Evolutionary conservation across 148 eudicot genomes (phyloP).

Genomic region (Rhododendron henanense): DNA sequence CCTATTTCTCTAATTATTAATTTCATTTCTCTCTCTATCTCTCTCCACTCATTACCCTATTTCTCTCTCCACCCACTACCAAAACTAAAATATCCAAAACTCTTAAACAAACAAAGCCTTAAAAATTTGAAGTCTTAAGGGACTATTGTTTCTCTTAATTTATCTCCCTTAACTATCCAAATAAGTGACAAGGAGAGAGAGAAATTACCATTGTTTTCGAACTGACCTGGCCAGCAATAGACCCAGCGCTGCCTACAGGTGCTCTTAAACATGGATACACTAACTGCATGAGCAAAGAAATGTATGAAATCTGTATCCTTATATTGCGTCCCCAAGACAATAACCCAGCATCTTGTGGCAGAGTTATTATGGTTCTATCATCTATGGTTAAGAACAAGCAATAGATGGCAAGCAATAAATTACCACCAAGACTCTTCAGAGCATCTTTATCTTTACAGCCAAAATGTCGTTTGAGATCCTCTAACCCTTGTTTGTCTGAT

Average conservation of each 20-base stretch:
- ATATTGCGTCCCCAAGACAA: constrained; percentile 30
- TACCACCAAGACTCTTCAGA: not conserved
- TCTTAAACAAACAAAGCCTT: too few relatives aligned
- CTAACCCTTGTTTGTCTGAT: not conserved
- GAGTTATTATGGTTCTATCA: not conserved
- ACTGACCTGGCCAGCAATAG: not conserved
- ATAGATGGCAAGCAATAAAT: not conserved
- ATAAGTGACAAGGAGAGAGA: not conserved
- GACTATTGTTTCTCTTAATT: too few relatives aligned
- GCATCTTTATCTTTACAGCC: not conserved
- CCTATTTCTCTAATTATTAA: too few relatives aligned
- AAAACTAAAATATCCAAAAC: too few relatives aligned
- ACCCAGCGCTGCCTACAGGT: not conserved
- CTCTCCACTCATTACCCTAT: too few relatives aligned
- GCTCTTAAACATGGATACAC: not conserved
- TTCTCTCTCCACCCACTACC: too few relatives aligned
- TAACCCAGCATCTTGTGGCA: not conserved
- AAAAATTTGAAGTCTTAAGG: not conserved
- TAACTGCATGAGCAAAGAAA: not conserved
- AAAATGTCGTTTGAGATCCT: not conserved
- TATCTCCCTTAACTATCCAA: too few relatives aligned
- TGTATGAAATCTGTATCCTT: constrained; percentile 22
- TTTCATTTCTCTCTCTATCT: too few relatives aligned
- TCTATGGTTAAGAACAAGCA: not conserved
- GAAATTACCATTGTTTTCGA: not conserved